Base-by-base conservation (phyloP, 2,329 filamentous ascomycete species). In the Chaetomiaceae sp. region DNA sequence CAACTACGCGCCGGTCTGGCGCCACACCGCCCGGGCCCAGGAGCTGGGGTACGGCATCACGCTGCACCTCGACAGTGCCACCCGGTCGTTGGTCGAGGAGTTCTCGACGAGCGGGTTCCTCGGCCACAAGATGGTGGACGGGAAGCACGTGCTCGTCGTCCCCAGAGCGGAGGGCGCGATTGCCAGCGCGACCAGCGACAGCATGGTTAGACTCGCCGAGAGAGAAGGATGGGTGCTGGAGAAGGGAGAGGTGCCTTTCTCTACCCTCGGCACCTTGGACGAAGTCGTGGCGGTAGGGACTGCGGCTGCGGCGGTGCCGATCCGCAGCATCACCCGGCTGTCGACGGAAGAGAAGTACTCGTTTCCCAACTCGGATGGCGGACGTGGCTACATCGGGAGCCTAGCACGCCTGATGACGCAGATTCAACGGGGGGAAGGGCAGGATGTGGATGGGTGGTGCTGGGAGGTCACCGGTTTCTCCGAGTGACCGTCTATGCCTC, bases 101-200 rank as follows among this genome's bases (percentile, higher is more conserved):
- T 88, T 87, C 63, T 84, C 79, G 4, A 87, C 84, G 0, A 80
- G 76, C 14, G 84, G 81, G 0, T 87, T 88, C 63, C 76, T 87
- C 51, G 85, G 84, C 2, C 76, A 86, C 10, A 76, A 74, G 29
- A 82, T 78, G 37, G 37, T 27, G 5, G 53, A 27, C 13, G 42
- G 42, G 29, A 32, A 29, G 33, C 25, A 25, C 32, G 40, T 32
- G 38, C 65, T 86, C 5, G 74, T 84, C 16, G 75, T 84, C 8
- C 83, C 84, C 1, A 79, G 84, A 63, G 83, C 79, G 65, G 79
- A 78, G 59, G 85, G 80, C 58, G 80, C 84, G 5, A 85, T 87
- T 66, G 77, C 81, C 62, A 84, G 80, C 43, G 81, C 86, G 27
- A 87, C 84, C 0, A 77, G 77, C 13, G 75, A 82, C 48, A 82